These are phyloP conservation scores for Lentinus brumalis DNA, from an alignment of 768 basidiomycete species.

Conservation along the genomic window DNA sequence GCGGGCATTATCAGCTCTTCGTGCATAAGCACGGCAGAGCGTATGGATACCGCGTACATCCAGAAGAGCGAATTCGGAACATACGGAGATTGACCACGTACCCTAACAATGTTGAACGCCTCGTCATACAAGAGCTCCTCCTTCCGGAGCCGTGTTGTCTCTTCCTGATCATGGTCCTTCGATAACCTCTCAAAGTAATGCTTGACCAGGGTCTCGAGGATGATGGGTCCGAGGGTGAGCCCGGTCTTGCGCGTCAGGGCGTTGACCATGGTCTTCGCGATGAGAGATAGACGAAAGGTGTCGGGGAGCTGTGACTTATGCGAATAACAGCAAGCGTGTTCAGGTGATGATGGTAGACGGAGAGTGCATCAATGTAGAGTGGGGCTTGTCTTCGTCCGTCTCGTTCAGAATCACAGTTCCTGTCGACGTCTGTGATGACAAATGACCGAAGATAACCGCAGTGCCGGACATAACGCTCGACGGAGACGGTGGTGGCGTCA, in stretches of 20 bases:
- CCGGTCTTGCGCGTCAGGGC: conserved; percentile 64
- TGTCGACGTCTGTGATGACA: no score
- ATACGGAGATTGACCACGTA: conserved; percentile 26
- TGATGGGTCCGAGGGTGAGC: conserved; percentile 67
- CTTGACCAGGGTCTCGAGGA: conserved; percentile 78
- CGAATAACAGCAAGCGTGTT: not conserved
- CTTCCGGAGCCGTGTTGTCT: conserved; percentile 54
- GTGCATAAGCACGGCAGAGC: not conserved
- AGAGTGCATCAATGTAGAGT: no score
- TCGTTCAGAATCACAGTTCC: no score
- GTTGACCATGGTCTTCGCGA: conserved; percentile 38
- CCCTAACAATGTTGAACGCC: conserved; percentile 77
- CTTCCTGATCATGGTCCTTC: conserved; percentile 37
- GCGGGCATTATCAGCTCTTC: not conserved
- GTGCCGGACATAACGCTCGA: no score
- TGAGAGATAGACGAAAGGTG: not conserved
- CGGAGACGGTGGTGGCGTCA: no score
- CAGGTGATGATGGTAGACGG: no score
- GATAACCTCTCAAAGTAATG: conserved; percentile 74
- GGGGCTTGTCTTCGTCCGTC: no score
- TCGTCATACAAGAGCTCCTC: conserved; percentile 84
- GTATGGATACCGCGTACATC: no score
- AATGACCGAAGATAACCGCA: no score
- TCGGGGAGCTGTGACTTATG: not conserved
- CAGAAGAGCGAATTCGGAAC: no score